Percentiles rank a stretch among this genome's conserved stretches.
Conservation (phyloP, 1,284 basidiomycete genomes). For the Puccinia novopanici region DNA sequence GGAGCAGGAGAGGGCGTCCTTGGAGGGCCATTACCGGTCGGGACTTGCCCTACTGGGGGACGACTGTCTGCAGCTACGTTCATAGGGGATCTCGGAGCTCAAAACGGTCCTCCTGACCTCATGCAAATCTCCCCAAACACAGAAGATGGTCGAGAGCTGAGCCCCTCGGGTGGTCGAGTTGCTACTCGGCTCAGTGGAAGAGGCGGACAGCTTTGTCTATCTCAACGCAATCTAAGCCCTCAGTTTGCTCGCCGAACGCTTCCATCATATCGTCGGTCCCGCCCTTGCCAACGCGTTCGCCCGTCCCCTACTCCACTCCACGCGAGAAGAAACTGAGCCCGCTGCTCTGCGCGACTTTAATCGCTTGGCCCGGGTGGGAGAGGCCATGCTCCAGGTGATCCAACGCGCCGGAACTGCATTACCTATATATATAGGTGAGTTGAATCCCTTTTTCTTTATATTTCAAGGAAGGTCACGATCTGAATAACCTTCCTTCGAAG, state of each 20-base stretch:
- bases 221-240: conserved; percentile 89
- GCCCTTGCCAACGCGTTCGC: conserved; percentile 60
- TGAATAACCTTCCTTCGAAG: too few relatives aligned
- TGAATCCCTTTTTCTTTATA: too few relatives aligned
- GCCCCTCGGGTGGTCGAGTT: conserved; percentile 81
- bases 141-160: conserved; percentile 66
- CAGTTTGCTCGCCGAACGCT: conserved; percentile 73
- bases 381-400: too few relatives aligned
- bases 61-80: conserved; percentile 88
- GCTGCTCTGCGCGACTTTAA: conserved; percentile 72
- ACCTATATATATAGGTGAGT: too few relatives aligned
- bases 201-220: conserved; percentile 93
- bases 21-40: conserved; percentile 69
- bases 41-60: conserved; percentile 86
- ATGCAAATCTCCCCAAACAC: conserved; percentile 54
- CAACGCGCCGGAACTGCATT: too few relatives aligned
- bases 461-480: too few relatives aligned
- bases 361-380: too few relatives aligned
- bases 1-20: neutral
- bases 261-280: conserved; percentile 72
- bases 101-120: conserved; percentile 68
- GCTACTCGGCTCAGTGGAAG: conserved; percentile 80
- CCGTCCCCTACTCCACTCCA: conserved; percentile 55
- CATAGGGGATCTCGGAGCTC: conserved; percentile 83
- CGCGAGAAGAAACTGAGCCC: conserved; percentile 27